Conservation (phyloP, 176 grass and related monocot genomes). For the Zea mays region Zm-B73-REFERENCE-NAM-5.0 NC_050102.1:118988001-118988500, state of each 20-base stretch:
- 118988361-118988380: too few relatives aligned
- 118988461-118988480: background rate
- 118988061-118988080: slow-evolving; percentile 3
- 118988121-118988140: too few relatives aligned
- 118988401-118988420: slow-evolving; percentile 6
- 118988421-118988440: background rate
- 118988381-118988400: background rate
- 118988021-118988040: background rate
- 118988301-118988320: background rate
- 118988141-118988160: background rate
- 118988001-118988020: background rate
- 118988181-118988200: too few relatives aligned
- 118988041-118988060: background rate
- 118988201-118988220: background rate
- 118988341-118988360: too few relatives aligned
- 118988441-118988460: too few relatives aligned
- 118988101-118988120: too few relatives aligned
- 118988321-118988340: too few relatives aligned
- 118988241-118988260: background rate
- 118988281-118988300: background rate
- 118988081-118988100: background rate
- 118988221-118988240: background rate
- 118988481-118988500: background rate
- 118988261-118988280: background rate
- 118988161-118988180: too few relatives aligned